Evolutionary conservation across 805 yeast genomes (phyloP).

Genomic region (Sungouiozyma intestinalis): DNA sequence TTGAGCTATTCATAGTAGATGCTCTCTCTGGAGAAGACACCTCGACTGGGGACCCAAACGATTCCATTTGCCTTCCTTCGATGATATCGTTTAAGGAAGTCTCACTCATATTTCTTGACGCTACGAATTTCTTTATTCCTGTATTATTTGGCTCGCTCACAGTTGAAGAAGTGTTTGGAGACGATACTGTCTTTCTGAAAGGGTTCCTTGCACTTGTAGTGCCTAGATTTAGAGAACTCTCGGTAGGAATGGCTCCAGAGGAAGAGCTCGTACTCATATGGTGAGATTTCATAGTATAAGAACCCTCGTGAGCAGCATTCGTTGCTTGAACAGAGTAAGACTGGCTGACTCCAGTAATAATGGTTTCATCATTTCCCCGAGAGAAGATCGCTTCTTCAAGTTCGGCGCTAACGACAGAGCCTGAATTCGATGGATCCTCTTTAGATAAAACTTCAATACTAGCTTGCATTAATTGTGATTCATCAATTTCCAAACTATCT

Average conservation of each 20-base stretch:
- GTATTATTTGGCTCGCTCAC: background rate
- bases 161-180: background rate
- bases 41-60: background rate
- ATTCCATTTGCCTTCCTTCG: background rate
- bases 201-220: background rate
- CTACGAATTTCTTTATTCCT: background rate
- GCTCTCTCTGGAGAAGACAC: background rate
- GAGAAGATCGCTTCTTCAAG: background rate
- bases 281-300: background rate
- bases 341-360: background rate
- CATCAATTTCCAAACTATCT: background rate
- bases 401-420: background rate
- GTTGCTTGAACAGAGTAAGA: background rate
- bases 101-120: background rate
- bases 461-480: background rate
- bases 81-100: background rate
- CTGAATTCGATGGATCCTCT: background rate
- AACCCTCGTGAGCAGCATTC: background rate
- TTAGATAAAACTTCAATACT: background rate
- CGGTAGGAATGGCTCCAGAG: background rate
- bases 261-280: background rate
- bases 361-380: background rate
- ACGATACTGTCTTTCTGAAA: background rate
- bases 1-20: background rate
- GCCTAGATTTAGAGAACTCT: background rate